Base-by-base conservation (phyloP, 1,284 basidiomycete genomes). In the Tilletia walkeri region DNA sequence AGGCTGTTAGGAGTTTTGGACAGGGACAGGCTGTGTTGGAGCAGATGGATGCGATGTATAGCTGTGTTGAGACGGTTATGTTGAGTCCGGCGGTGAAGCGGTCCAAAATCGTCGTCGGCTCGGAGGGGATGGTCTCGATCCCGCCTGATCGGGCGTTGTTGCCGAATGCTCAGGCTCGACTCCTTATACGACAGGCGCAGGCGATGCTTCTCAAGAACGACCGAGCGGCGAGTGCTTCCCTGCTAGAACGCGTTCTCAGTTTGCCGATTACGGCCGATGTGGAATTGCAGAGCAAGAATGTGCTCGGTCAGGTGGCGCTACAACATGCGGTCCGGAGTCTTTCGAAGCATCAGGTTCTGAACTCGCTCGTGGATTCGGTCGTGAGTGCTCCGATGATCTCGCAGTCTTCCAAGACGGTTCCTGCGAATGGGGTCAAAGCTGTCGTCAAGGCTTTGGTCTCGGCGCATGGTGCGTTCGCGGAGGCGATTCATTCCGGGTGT, bases 171-270 rank as follows among this genome's bases (percentile, higher is more conserved):
- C 75, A 76, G 61, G 72, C 69, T 14, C 72, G 68, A 30, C 72
- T 80, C 9, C 53, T 79, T 36, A 73, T 74, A 34, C 73, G 73
- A 20, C 78, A 80, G 48, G 78, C 76, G 0, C 79, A 77, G 78
- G 70, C 73, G 38, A 54, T 73, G 49, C 73, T 79, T 30, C 54
- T 78, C 34, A 67, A 75, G 63, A 72, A 72, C 20, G 65, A 73
- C 9, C n/a, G 50, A 0, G 69, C 69, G 16, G 69, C 54, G 41
- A 71, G 75, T 68, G 72, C 77, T 45, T 70, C 73, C 45, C 56
- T 67, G 3, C 38, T 80, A 10, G 71, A 77, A 41, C 73, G 67
- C 41, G 80, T 78, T 3, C 65, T 71, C 24, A 41, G 30, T 4
- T 47, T 24, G 9, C 67, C 61, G 6, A 69, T 78, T 36, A 54